Percentiles rank a stretch among this genome's conserved stretches.
These are phyloP conservation scores for Phialocephala sp. DNA, from an alignment of 2,329 filamentous ascomycete genomes.

Conservation along the genomic window DNA sequence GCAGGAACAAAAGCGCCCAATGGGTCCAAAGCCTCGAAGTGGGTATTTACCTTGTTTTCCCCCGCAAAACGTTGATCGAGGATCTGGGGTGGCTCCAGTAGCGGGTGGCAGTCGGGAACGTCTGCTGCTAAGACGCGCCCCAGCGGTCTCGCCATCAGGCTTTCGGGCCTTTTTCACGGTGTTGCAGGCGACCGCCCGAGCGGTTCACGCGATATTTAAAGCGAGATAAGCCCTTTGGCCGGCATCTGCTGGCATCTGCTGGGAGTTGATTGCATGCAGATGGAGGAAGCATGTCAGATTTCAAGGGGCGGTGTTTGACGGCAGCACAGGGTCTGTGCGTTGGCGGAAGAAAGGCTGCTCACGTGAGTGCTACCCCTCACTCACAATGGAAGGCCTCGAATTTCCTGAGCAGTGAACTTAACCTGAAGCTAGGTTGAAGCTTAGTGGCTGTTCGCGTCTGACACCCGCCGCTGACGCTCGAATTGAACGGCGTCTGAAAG, in stretches of 20 bases:
- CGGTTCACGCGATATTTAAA: slow-evolving; percentile 7
- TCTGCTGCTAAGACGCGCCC: not conserved
- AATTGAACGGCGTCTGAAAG: not conserved
- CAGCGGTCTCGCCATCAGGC: not conserved
- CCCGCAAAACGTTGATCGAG: not conserved
- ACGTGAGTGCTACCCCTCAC: not conserved
- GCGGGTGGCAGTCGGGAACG: not conserved
- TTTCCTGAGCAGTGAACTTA: not conserved
- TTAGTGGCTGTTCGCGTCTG: not conserved
- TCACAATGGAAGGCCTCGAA: not conserved
- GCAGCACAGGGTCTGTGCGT: not conserved
- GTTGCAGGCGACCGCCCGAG: not conserved
- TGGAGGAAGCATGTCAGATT: not conserved
- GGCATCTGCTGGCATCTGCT: not conserved
- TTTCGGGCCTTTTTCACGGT: slow-evolving; percentile 5
- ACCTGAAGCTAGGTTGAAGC: slow-evolving; percentile 1
- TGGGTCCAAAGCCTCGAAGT: not conserved
- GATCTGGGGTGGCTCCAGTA: slow-evolving; percentile 13
- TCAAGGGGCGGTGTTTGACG: not conserved
- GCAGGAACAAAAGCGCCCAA: not conserved
- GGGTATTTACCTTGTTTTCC: not conserved
- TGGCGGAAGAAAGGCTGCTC: not conserved
- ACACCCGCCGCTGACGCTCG: not conserved
- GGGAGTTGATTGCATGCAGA: not conserved
- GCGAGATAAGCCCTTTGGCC: slow-evolving; percentile 5